Conservation (phyloP, 2,329 filamentous ascomycete genomes). For the Xylariaceae sp. region DNA sequence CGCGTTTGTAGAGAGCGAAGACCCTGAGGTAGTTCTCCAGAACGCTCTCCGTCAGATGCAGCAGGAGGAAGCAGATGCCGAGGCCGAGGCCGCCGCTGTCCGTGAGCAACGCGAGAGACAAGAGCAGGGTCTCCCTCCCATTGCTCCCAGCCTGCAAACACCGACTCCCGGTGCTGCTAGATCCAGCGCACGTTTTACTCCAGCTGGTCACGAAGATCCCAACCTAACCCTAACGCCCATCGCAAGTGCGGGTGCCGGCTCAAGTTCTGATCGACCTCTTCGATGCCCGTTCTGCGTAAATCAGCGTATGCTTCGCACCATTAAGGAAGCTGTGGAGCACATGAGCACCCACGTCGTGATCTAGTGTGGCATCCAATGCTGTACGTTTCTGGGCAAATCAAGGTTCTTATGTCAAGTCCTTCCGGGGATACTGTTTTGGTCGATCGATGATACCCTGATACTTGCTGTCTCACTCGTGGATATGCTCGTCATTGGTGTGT, state of each 20-base stretch:
- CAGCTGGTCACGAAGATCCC: conserved; percentile 33
- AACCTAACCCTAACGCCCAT: conserved; percentile 51
- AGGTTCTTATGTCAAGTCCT: no score
- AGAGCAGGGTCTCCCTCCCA: conserved; percentile 35
- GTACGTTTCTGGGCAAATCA: no score
- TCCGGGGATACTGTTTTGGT: no score
- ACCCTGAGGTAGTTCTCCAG: conserved; percentile 54
- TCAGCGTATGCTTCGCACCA: conserved; percentile 54
- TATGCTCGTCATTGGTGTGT: no score
- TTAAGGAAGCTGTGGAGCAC: conserved; percentile 60
- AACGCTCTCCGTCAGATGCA: conserved; percentile 56
- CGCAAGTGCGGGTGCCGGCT: conserved; percentile 43
- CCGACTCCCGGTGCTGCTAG: conserved; percentile 16
- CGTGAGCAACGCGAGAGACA: conserved; percentile 48
- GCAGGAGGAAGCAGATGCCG: conserved; percentile 54
- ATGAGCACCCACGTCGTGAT: conserved; percentile 59
- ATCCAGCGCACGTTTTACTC: conserved; percentile 19
- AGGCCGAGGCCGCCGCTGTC: conserved; percentile 51
- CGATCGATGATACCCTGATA: no score
- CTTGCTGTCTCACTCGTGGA: no score
- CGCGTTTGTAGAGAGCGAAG: conserved; percentile 42
- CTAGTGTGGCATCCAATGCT: conserved; percentile 2
- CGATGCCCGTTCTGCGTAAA: conserved; percentile 60
- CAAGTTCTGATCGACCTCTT: conserved; percentile 44
- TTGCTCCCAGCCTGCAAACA: conserved; percentile 24